Evolutionary conservation across 495 filamentous ascomycete species (phyloP).

Genomic region (Aspergillus steynii): DNA sequence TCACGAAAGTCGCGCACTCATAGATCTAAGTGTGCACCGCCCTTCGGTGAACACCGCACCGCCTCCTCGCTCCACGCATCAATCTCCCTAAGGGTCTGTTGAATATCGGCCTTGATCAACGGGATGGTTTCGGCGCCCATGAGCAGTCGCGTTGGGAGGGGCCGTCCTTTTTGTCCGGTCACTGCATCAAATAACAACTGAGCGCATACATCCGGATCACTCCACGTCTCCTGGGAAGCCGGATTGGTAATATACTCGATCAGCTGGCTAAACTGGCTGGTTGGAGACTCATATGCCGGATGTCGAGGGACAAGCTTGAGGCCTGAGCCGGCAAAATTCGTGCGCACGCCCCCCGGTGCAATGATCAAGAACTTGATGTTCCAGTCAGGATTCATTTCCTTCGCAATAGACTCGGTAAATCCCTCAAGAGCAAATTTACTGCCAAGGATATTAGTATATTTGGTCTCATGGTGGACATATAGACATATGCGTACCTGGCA

Average conservation of each 20-base stretch:
- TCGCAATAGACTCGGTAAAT: slow-evolving; percentile 53
- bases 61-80: slow-evolving; percentile 24
- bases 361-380: slow-evolving; percentile 28
- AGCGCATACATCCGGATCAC: slow-evolving; percentile 26
- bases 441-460: background rate
- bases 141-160: slow-evolving; percentile 22
- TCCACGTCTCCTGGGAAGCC: slow-evolving; percentile 18
- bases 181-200: slow-evolving; percentile 22
- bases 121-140: slow-evolving; percentile 25
- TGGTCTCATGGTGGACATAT: background rate
- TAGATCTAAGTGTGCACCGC: too few relatives aligned
- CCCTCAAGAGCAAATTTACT: slow-evolving; percentile 58
- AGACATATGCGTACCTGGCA: slow-evolving; percentile 30
- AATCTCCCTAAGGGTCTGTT: slow-evolving; percentile 22
- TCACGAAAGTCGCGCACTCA: too few relatives aligned
- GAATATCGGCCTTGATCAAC: slow-evolving; percentile 18
- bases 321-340: slow-evolving; percentile 21
- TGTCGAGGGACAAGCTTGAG: slow-evolving; percentile 18
- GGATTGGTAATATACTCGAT: slow-evolving; percentile 19
- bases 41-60: slow-evolving; percentile 16
- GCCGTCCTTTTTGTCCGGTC: slow-evolving; percentile 13
- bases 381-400: slow-evolving; percentile 54
- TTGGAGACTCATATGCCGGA: slow-evolving; percentile 22
- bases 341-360: slow-evolving; percentile 26
- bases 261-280: slow-evolving; percentile 19